Conservation (phyloP, 1,284 basidiomycete species). For the Heterobasidion irregulare region DNA sequence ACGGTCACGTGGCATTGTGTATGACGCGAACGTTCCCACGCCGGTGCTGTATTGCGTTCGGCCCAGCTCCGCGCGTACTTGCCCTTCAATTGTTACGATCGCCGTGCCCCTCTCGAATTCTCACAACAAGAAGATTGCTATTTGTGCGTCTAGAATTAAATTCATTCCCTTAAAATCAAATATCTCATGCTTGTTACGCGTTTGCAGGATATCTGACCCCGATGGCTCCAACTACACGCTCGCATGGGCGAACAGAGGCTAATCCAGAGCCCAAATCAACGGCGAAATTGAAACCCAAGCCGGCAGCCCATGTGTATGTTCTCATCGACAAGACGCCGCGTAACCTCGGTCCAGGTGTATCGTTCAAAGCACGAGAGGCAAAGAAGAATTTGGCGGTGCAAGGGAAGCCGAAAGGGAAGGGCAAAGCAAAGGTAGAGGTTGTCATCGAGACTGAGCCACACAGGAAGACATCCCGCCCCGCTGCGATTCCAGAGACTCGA, state of each 20-base stretch:
- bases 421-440: neutral
- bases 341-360: neutral
- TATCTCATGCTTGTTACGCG: too few species aligned
- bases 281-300: neutral
- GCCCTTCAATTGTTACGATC: too few species aligned
- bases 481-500: neutral
- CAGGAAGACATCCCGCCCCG: neutral
- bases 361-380: neutral
- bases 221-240: slow-evolving; percentile 1
- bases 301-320: slow-evolving; percentile 4
- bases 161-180: too few species aligned
- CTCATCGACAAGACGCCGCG: slow-evolving; percentile 13
- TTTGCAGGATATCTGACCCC: neutral
- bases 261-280: neutral
- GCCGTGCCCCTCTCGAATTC: too few species aligned
- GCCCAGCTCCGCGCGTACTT: neutral
- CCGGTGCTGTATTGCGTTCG: neutral
- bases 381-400: neutral
- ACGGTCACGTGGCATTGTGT: neutral
- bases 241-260: neutral
- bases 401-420: slow-evolving; percentile 8
- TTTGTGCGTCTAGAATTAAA: too few species aligned
- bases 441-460: neutral
- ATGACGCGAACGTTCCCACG: neutral
- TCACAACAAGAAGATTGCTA: too few species aligned